Evolutionary conservation across 2,329 filamentous ascomycete species (phyloP).

Genomic region (Aspergillus cejpii): DNA sequence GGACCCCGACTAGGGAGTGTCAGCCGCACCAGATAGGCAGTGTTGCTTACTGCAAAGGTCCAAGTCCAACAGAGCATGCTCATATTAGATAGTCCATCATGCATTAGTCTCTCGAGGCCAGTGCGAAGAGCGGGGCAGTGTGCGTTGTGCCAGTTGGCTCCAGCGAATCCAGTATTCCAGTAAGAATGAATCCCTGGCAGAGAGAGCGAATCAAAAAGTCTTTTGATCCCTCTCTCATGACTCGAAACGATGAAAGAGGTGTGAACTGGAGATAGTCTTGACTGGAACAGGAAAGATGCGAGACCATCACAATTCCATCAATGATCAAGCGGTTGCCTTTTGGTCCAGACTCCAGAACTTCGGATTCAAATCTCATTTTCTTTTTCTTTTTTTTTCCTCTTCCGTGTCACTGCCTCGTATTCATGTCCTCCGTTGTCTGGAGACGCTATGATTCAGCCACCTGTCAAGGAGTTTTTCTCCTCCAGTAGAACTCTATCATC

Average conservation of each 20-base stretch:
- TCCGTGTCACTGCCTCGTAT: neutral
- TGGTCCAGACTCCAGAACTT: neutral
- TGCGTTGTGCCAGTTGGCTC: too few relatives aligned
- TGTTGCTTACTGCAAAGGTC: neutral
- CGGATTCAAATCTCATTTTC: too few relatives aligned
- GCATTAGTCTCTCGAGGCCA: neutral
- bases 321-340: neutral
- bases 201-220: too few relatives aligned
- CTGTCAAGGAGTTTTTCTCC: too few relatives aligned
- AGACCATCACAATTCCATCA: neutral
- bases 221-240: too few relatives aligned
- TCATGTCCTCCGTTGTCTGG: too few relatives aligned
- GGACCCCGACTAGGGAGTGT: neutral
- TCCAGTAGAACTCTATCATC: too few relatives aligned
- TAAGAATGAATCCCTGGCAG: too few relatives aligned
- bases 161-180: too few relatives aligned
- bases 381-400: neutral
- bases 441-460: too few relatives aligned
- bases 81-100: neutral
- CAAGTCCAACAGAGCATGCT: neutral
- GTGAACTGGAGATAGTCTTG: neutral
- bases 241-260: neutral
- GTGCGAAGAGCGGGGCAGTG: too few relatives aligned
- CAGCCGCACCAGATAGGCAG: constrained; percentile 3
- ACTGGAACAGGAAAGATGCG: neutral